Evolutionary conservation across 495 filamentous ascomycete genomes (phyloP).

Genomic region (Tuber aestivum): DNA sequence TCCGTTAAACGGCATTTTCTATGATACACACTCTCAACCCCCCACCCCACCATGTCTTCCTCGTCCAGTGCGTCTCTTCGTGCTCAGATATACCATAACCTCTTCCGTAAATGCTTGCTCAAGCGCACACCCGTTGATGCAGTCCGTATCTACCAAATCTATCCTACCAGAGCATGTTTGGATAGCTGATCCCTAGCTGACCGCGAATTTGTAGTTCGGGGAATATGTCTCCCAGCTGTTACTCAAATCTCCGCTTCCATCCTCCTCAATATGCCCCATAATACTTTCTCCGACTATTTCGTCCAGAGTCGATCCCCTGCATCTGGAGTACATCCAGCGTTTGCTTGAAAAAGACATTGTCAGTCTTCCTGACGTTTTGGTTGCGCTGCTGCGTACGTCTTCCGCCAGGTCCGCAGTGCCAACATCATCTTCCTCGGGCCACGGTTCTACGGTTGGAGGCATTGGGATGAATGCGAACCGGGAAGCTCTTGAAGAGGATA

Average conservation of each 20-base stretch:
- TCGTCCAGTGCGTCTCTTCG: constrained; percentile 25
- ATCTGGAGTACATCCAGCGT: constrained; percentile 36
- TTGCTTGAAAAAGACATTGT: constrained; percentile 38
- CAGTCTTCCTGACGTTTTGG: constrained; percentile 32
- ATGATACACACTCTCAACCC: not conserved
- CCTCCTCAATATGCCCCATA: constrained; percentile 26
- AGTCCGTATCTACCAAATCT: constrained; percentile 14
- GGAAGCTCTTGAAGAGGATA: constrained; percentile 34
- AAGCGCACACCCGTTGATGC: constrained; percentile 28
- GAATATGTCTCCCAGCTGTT: constrained; percentile 35
- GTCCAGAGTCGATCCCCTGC: constrained; percentile 34
- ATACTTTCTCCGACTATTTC: constrained; percentile 35
- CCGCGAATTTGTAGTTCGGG: constrained; percentile 30
- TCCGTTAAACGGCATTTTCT: not conserved
- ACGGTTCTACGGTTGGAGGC: constrained; percentile 10
- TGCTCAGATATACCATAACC: constrained; percentile 27
- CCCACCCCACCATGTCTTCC: constrained; percentile 18
- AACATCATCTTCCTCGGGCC: constrained; percentile 13
- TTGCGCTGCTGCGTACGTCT: constrained; percentile 33
- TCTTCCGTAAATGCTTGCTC: constrained; percentile 33
- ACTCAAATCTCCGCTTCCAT: constrained; percentile 30
- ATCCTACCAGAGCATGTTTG: not conserved
- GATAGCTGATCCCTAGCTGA: constrained; percentile 10
- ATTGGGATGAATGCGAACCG: constrained; percentile 12
- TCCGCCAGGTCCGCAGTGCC: constrained; percentile 10